Evolutionary conservation across 2,329 filamentous ascomycete genomes (phyloP), one percentile per base, ranked within the genome.

Genomic region (Pseudogymnoascus sp.): DNA sequence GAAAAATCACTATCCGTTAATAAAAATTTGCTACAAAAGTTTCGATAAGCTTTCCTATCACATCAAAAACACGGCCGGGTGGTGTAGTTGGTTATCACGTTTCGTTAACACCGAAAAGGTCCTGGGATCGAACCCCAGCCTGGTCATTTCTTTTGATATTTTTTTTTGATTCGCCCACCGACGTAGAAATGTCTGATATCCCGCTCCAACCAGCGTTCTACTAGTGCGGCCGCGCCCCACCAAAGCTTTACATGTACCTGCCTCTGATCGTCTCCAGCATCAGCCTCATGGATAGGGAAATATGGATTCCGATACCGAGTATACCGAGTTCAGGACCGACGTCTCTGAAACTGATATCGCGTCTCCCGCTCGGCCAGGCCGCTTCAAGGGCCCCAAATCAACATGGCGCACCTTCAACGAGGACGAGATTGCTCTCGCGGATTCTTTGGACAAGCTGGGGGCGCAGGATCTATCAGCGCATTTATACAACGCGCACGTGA

Each of bases 401-500:
- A 87, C 87, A 68, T 96, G 92, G 91, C 78, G 78, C 62, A 70
- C 75, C 9, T 77, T 84, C 64, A 91, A 87, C 1, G 77, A 79
- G 60, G 76, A 82, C 33, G 89, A 92, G 65, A 82, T 87, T 13
- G 79, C 81, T 7, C 80, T 90, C 1, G 82, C 83, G 64, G 77
- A 80, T 4, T 86, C 87, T 7, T 78, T 96, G 63, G 82, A 87
- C 64, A 80, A 84, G 53, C 73, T 86, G 15, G 80, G 84, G 36
- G 83, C 87, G 40, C 78, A 82, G 62, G 87, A 97, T 71, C 77
- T 97, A 10, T 80, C 84, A 0, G 76, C 87, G 50, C 93, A 96
- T 76, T 78, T 97, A 4, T 96, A 90, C 76, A 91, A 95, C 74
- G 81, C 88, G 0, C 88, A 88, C 76, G 82, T 82, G 36, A 77